Evolutionary conservation across 805 yeast species (phyloP).

Genomic region (Zygosaccharomyces pseudorouxii): DNA sequence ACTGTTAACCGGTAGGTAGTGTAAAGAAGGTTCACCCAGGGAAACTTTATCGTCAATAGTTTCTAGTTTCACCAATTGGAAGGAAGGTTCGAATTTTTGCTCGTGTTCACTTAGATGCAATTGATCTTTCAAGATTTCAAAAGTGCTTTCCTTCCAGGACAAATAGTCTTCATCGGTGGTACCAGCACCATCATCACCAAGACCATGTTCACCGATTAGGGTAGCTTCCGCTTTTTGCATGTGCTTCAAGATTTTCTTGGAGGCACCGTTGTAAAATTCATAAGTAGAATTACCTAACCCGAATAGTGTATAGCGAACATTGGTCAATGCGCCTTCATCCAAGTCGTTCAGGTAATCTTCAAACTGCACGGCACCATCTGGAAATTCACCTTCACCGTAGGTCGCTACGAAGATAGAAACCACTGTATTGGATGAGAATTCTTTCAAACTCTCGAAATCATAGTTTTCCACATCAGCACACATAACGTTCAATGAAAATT

Average conservation of each 20-base stretch:
- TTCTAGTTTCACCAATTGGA: slow-evolving; percentile 41
- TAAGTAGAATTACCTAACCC: slow-evolving; percentile 95
- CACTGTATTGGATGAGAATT: slow-evolving; percentile 52
- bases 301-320: slow-evolving; percentile 66
- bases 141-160: slow-evolving; percentile 81
- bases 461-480: slow-evolving; percentile 85
- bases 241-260: slow-evolving; percentile 52
- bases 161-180: slow-evolving; percentile 93
- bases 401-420: slow-evolving; percentile 82
- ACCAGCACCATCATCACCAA: slow-evolving; percentile 94
- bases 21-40: slow-evolving; percentile 76
- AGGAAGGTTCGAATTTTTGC: slow-evolving; percentile 68
- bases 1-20: slow-evolving; percentile 41
- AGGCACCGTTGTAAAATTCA: slow-evolving; percentile 84
- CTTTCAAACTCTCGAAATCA: slow-evolving; percentile 72
- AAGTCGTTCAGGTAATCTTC: slow-evolving; percentile 56
- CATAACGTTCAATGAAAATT: slow-evolving; percentile 78
- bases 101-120: slow-evolving; percentile 77
- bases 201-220: slow-evolving; percentile 71
- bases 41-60: slow-evolving; percentile 43
- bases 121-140: slow-evolving; percentile 58
- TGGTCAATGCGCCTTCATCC: slow-evolving; percentile 49
- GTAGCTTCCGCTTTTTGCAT: slow-evolving; percentile 64
- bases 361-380: slow-evolving; percentile 86
- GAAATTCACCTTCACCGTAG: slow-evolving; percentile 98